These are phyloP conservation scores for Exsudoporus floridanus DNA, from an alignment of 1,284 basidiomycete species.

Conservation along the genomic window DNA sequence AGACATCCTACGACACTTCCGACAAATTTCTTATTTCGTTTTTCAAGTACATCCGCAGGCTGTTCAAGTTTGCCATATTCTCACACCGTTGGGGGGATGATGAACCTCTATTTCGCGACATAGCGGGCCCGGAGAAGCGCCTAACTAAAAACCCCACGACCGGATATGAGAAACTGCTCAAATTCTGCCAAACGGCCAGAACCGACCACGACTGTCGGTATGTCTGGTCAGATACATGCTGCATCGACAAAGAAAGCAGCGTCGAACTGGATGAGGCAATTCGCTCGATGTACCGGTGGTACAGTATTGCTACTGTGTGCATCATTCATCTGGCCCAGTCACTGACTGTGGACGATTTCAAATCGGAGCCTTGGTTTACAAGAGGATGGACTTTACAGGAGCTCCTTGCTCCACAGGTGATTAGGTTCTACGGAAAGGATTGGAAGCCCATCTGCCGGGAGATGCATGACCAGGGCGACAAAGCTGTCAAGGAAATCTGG, in stretches of 20 bases:
- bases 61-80: conserved; percentile 23
- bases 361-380: conserved; percentile 18
- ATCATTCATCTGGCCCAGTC: conserved; percentile 19
- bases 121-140: not conserved
- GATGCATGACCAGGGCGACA: conserved; percentile 3
- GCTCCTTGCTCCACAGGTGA: conserved; percentile 15
- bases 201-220: conserved; percentile 12
- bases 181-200: conserved; percentile 14
- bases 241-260: conserved; percentile 26
- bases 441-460: conserved; percentile 17
- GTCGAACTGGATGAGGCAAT: conserved; percentile 27
- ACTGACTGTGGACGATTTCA: conserved; percentile 11
- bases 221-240: conserved; percentile 27
- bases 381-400: conserved; percentile 26
- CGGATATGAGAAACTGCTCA: conserved; percentile 17
- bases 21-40: not conserved
- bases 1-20: not conserved
- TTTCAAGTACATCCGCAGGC: conserved; percentile 13
- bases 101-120: conserved; percentile 15
- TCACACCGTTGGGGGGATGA: conserved; percentile 22
- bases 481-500: conserved; percentile 19
- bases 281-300: conserved; percentile 27
- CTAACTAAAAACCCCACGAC: not conserved
- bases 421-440: conserved; percentile 20
- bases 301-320: conserved; percentile 17